Evolutionary conservation across 2,329 filamentous ascomycete genomes (phyloP), one percentile per base, ranked within the genome.

Genomic region (Thermothelomyces thermophilus): DNA sequence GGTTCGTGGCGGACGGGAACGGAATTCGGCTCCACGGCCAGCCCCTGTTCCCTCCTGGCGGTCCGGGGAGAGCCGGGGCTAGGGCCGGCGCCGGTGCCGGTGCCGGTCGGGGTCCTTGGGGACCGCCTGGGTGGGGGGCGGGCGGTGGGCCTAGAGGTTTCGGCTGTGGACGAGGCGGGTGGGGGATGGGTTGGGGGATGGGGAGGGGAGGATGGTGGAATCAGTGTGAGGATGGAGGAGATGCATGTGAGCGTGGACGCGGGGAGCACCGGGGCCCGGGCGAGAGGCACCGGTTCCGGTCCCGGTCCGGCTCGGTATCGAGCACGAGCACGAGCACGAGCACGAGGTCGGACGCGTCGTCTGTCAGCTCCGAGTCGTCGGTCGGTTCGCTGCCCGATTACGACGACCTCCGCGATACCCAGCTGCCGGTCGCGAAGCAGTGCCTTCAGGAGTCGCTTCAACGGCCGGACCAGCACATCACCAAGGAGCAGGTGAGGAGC

Each of bases 331-430:
- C 66, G 0, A 56, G 54, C 0, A 67, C 66, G 0, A n/a, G n/a
- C n/a, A 56, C 58, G 0, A 69, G 68, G 0, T 70, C 66, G 0
- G 56, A 54, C 0, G 66, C 66, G 0, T 68, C 67, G 1, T 64
- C 64, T 7, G 9, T 22, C 20, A 64, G 61, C 17, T 70, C 67
- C 1, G 63, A 56, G 3, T 70, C 64, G 0, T 75, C 73, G 2
- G 63, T 80, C 47, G 76, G 73, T 31, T 79, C 76, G 2, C 72
- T 82, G 1, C 75, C 77, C 0, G 70, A 75, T 46, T 74, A 74
- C 58, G 73, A 79, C 50, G 70, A 75, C 36, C 65, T 82, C 2
- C 63, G 62, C 11, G 71, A 73, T 46, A 58, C 65, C 16, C 76
- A 80, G 60, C 65, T 81, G 1, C 71, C 74, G 1, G 52, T 73